phyloP scores from a whole-genome alignment of 2,329 filamentous ascomycete genomes.

The Zymoseptoria crescenta region DNA sequence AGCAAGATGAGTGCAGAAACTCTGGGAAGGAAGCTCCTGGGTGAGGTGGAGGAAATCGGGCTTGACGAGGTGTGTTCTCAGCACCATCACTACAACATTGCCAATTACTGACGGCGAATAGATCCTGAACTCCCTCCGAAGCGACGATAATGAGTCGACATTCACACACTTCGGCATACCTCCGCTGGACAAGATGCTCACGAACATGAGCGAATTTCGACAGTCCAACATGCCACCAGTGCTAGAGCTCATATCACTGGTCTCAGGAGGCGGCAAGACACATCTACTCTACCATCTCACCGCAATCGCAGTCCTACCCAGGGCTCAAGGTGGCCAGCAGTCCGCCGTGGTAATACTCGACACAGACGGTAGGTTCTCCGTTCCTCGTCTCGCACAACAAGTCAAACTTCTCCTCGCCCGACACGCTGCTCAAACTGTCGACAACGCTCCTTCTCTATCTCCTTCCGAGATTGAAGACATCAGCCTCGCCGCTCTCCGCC shows the following conservation, averaged over 20 bases:
- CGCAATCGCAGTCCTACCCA: conserved; percentile 45
- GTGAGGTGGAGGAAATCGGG: conserved; percentile 42
- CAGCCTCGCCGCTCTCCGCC: conserved; percentile 38
- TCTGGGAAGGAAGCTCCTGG: conserved; percentile 48
- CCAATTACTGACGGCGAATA: conserved; percentile 19
- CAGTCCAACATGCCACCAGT: conserved; percentile 29
- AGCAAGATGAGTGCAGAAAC: conserved; percentile 32
- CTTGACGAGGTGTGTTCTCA: conserved; percentile 42
- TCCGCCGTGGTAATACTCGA: conserved; percentile 50
- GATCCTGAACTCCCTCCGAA: conserved; percentile 35
- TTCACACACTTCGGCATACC: conserved; percentile 35
- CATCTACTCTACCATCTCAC: conserved; percentile 51
- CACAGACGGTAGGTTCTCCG: conserved; percentile 47
- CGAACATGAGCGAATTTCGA: conserved; percentile 9
- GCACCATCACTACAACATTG: background rate
- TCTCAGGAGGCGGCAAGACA: conserved; percentile 49
- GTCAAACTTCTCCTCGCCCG: background rate
- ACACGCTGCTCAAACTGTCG: background rate
- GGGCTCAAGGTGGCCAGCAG: conserved; percentile 38
- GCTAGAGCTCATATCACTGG: conserved; percentile 48
- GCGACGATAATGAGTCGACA: conserved; percentile 13
- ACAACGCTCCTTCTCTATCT: background rate
- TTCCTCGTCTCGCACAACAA: conserved; percentile 38
- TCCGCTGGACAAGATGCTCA: conserved; percentile 38
- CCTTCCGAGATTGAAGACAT: conserved; percentile 13